A percentile compares a stretch with the other conserved stretches of the same genome.
phyloP scores from a whole-genome alignment of 2,329 filamentous ascomycete genomes.

The Curvularia spicifera region DNA sequence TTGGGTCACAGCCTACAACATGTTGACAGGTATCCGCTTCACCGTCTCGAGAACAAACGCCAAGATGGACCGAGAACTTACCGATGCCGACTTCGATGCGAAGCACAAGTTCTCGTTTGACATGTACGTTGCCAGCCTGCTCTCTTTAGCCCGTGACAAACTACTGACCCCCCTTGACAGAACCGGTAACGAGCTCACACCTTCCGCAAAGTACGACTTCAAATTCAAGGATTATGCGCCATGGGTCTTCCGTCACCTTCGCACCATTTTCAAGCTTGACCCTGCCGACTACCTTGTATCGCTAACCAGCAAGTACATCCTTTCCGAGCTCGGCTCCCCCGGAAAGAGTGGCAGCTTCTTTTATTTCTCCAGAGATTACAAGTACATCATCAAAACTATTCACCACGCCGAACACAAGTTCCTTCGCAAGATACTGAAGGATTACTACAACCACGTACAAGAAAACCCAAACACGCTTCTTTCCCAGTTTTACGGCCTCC shows the following conservation, averaged over 20 bases:
- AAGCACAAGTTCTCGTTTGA: slow-evolving; percentile 99
- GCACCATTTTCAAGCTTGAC: slow-evolving; percentile 86
- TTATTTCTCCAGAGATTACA: slow-evolving; percentile 99
- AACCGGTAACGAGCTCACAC: slow-evolving; percentile 94
- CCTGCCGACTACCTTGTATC: slow-evolving; percentile 99
- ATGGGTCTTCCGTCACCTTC: slow-evolving; percentile 95
- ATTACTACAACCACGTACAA: slow-evolving; percentile 92
- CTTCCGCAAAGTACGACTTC: slow-evolving; percentile 99
- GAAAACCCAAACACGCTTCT: slow-evolving; percentile 95
- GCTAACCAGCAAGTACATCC: slow-evolving; percentile 95
- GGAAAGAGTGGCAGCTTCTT: slow-evolving; percentile 99
- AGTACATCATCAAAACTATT: slow-evolving; percentile 99
- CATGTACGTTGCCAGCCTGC: slow-evolving; percentile 68
- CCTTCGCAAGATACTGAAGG: slow-evolving; percentile 79
- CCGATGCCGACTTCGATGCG: slow-evolving; percentile 88
- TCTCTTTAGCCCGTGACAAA: neutral
- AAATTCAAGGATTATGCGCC: slow-evolving; percentile 99
- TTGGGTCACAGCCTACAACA: slow-evolving; percentile 98
- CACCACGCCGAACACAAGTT: slow-evolving; percentile 94
- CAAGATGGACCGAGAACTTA: slow-evolving; percentile 89
- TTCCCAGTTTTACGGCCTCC: slow-evolving; percentile 96
- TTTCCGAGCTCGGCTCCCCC: slow-evolving; percentile 94
- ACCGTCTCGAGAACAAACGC: slow-evolving; percentile 96
- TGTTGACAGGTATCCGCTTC: slow-evolving; percentile 98
- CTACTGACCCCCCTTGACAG: slow-evolving; percentile 56